A percentile compares a stretch with the other conserved stretches of the same genome.
Evolutionary conservation across 805 yeast genomes (phyloP).

Genomic region (Cyberlindnera veronae): DNA sequence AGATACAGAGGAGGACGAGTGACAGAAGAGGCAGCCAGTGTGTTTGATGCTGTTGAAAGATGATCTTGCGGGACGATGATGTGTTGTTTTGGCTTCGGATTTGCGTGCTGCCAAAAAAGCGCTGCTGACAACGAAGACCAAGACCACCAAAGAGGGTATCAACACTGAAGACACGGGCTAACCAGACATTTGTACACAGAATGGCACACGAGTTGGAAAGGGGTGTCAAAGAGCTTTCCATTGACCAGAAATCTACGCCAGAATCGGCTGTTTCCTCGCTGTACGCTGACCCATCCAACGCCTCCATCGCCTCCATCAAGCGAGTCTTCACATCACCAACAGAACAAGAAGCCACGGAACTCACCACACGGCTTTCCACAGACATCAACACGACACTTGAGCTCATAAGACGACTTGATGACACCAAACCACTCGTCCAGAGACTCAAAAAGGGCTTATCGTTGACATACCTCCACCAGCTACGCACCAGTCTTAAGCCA

Average conservation of each 20-base stretch:
- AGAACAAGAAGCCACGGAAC: not conserved
- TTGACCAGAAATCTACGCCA: not conserved
- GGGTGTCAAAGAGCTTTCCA: not conserved
- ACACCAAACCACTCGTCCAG: slow-evolving; percentile 1
- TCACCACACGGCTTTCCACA: not conserved
- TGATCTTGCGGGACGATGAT: too few species aligned
- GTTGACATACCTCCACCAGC: slow-evolving; percentile 9
- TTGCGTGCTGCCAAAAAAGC: too few species aligned
- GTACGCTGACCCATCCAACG: slow-evolving; percentile 1
- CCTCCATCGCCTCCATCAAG: slow-evolving; percentile 1
- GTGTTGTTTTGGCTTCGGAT: too few species aligned
- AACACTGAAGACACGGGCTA: too few species aligned
- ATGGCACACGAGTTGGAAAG: too few species aligned
- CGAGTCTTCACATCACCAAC: slow-evolving; percentile 9
- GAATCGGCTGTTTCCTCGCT: not conserved
- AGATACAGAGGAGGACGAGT: too few species aligned
- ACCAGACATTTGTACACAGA: too few species aligned
- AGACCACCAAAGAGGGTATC: too few species aligned
- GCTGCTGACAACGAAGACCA: too few species aligned
- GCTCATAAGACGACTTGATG: not conserved
- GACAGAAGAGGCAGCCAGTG: too few species aligned
- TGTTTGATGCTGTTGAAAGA: too few species aligned
- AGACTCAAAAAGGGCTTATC: slow-evolving; percentile 8
- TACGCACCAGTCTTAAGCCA: not conserved
- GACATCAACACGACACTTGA: slow-evolving; percentile 3